Evolutionary conservation across 176 grass and related monocot species (phyloP), one percentile per base, ranked within the genome.

Genomic region (Avena eriantha): DNA sequence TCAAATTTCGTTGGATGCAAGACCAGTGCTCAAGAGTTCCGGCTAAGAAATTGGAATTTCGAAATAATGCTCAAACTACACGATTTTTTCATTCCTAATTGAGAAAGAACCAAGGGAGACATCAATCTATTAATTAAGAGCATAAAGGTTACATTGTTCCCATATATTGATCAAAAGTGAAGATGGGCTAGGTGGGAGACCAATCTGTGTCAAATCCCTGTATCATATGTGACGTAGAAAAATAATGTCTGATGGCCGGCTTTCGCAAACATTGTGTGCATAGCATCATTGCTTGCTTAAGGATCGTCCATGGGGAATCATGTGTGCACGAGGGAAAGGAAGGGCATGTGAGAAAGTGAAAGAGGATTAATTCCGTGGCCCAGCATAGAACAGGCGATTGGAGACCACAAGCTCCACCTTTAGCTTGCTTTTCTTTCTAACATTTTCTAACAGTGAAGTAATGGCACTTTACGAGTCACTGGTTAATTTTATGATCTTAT

Each of bases 271-370:
- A 73, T 35, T 63, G 48, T 58, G 47, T 23, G 22, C 35, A 24
- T 71, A 5, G 11, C 45, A 66, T 79, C 57, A 26, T 77, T 66
- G 73, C 80, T 77, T 87, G 74, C 75, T 35, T 87, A 56, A 68
- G 74, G 84, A 90, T 83, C 80, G 47, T 66, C 74, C 43, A 85
- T 48, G 76, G 84, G 73, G 76, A 75, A 90, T 90, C 73, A 86
- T 90, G 84, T 79, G 72, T 75, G 72, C 72, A 75, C 47, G 72
- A 75, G 72, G 72, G 46, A 29, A 75, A 75, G 18, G 72, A 26
- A 50, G 15, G 46, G 72, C 72, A 51, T 75, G 72, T 75, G 34
- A 73, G 64, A 83, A 86, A 86, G 84, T 23, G 79, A 43, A 79
- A 64, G 66, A 43, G 72, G 19, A 70, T 70, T 35, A 70, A 56